Base-by-base conservation (phyloP, 164 flowering plant species). In the Houttuynia cordata region DNA sequence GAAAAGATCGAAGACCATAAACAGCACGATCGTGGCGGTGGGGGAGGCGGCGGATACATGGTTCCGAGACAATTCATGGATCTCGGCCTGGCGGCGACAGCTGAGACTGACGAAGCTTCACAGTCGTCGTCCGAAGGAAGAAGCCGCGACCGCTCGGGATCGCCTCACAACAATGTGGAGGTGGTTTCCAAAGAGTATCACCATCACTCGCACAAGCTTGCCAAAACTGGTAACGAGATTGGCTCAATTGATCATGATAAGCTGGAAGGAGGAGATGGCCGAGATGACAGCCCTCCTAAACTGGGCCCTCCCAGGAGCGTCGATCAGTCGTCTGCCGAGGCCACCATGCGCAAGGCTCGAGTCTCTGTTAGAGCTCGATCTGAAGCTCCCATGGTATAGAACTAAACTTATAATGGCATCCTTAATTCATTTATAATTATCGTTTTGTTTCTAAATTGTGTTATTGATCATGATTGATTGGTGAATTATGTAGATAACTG, bases 291-390 rank as follows among this genome's bases (percentile, higher is more conserved):
- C 58, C 77, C 77, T 0, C 72, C 80, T 0, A 81, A 76, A 60
- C 57, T 78, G 50, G 66, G 60, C 39, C 52, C 77, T 0, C 13
- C 80, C 0, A 72, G 74, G 66, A 72, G 62, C 21, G 76, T 59
- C 23, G 85, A 80, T 39, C 74, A 82, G 64, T n/a, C n/a, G n/a
- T 57, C 82, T 7, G 62, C 85, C 0, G 87, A 85, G 71, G 84
- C 88, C 49, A 84, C 96, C n/a, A 86, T 86, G 82, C 81, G 88
- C 69, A 88, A 88, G 67, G 84, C 90, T 23, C 80, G 96, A 0
- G 96, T 88, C 34, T 85, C 96, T 0, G 96, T 88, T 68, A 78
- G 91, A 41, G 85, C 92, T 1, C 71, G 88, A 64, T 86, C 92
- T 0, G 96, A 88, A 50, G 83, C 88, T 0, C 67, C 85, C 56